These are phyloP conservation scores for Oryza rufipogon DNA, from an alignment of 176 grass and related monocot genomes.

Conservation along the genomic window DNA sequence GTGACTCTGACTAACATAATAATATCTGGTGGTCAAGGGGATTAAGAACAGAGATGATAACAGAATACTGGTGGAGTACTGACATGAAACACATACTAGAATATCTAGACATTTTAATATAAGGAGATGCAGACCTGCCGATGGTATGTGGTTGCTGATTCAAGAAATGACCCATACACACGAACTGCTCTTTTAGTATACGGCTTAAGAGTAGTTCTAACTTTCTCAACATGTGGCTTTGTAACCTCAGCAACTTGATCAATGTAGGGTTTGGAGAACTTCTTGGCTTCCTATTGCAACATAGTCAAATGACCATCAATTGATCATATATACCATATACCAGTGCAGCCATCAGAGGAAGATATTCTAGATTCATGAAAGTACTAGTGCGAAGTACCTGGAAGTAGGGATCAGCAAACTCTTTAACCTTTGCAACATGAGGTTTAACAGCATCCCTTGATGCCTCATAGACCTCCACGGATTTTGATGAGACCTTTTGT, in stretches of 20 bases:
- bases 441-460: slow-evolving; percentile 57
- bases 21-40: not conserved
- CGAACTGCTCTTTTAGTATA: slow-evolving; percentile 70
- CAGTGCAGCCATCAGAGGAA: slow-evolving; percentile 6
- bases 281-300: slow-evolving; percentile 71
- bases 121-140: slow-evolving; percentile 65
- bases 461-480: slow-evolving; percentile 69
- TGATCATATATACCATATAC: slow-evolving; percentile 20
- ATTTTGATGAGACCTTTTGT: slow-evolving; percentile 59
- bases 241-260: slow-evolving; percentile 87
- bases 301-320: slow-evolving; percentile 36
- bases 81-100: not conserved
- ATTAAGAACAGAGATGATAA: slow-evolving; percentile 1
- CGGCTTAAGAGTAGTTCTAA: slow-evolving; percentile 64
- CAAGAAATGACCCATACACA: slow-evolving; percentile 78
- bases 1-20: slow-evolving; percentile 3
- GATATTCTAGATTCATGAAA: not conserved
- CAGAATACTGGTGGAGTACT: not conserved
- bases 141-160: slow-evolving; percentile 87
- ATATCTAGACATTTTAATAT: not conserved
- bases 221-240: slow-evolving; percentile 86
- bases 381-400: slow-evolving; percentile 59
- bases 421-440: slow-evolving; percentile 64
- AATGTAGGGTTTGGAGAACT: slow-evolving; percentile 89
- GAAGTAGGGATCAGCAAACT: slow-evolving; percentile 67